Evolutionary conservation across 2,329 filamentous ascomycete species (phyloP).

Genomic region (Xylariaceae sp.): DNA sequence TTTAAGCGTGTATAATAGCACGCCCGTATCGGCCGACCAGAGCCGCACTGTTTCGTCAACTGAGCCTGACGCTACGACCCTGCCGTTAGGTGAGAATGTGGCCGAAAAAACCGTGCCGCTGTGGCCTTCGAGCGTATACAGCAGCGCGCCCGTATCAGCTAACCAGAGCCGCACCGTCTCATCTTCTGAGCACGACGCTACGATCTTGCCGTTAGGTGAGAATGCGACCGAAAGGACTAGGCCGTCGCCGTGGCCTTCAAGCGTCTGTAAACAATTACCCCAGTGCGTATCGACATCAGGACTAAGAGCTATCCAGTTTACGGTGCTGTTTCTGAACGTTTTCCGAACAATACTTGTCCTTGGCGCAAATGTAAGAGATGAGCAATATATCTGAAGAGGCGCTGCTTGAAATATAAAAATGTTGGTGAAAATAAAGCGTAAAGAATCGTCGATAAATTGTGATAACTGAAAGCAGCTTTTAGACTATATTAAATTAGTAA

Average conservation of each 20-base stretch:
- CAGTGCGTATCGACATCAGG: neutral
- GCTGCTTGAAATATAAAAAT: slow-evolving; percentile 36
- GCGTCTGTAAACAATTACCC: neutral
- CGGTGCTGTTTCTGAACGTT: neutral
- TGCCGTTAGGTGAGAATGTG: no score
- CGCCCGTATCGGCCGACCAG: no score
- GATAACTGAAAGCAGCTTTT: slow-evolving; percentile 4
- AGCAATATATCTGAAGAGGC: slow-evolving; percentile 45
- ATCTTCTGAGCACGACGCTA: neutral
- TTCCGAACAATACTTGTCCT: slow-evolving; percentile 33
- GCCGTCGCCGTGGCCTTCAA: neutral
- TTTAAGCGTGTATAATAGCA: neutral
- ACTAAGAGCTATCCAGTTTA: neutral
- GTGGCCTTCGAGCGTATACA: no score
- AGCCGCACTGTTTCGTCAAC: no score
- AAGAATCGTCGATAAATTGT: slow-evolving; percentile 35
- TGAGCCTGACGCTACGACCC: no score
- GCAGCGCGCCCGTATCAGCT: no score
- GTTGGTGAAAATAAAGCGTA: slow-evolving; percentile 36
- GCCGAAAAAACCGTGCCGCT: no score
- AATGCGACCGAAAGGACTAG: neutral
- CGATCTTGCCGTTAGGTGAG: neutral
- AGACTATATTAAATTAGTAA: slow-evolving; percentile 11
- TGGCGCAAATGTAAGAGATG: slow-evolving; percentile 43
- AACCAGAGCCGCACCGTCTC: no score